phyloP scores from a whole-genome alignment of 345 rosid species.

The Microcos paniculata region DNA sequence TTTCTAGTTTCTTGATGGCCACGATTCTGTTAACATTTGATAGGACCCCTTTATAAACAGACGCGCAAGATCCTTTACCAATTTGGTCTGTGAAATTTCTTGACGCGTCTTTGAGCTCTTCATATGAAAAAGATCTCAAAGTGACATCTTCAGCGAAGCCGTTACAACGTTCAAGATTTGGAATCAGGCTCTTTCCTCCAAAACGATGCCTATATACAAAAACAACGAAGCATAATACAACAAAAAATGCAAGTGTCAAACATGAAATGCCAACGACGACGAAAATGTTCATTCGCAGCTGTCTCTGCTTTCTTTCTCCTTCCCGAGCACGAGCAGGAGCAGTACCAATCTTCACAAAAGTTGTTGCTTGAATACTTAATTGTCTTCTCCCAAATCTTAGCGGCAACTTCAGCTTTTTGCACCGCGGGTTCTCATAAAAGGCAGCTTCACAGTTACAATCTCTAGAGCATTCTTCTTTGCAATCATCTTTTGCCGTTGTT shows the following conservation, averaged over 20 bases:
- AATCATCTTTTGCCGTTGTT: not conserved
- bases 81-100: not conserved
- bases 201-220: not conserved
- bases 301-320: not conserved
- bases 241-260: not conserved
- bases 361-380: not conserved
- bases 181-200: not conserved
- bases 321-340: too few species aligned
- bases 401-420: not conserved
- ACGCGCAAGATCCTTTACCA: constrained; percentile 16
- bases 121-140: not conserved
- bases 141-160: not conserved
- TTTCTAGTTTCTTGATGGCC: constrained; percentile 29
- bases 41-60: constrained; percentile 23
- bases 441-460: not conserved
- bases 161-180: not conserved
- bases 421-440: not conserved
- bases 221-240: not conserved
- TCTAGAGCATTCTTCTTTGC: not conserved
- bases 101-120: not conserved
- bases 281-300: not conserved
- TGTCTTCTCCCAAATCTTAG: not conserved
- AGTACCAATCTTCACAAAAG: not conserved
- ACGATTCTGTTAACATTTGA: not conserved
- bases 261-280: not conserved